Base-by-base conservation (phyloP, 768 basidiomycete genomes). In the Suillus bovinus region DNA sequence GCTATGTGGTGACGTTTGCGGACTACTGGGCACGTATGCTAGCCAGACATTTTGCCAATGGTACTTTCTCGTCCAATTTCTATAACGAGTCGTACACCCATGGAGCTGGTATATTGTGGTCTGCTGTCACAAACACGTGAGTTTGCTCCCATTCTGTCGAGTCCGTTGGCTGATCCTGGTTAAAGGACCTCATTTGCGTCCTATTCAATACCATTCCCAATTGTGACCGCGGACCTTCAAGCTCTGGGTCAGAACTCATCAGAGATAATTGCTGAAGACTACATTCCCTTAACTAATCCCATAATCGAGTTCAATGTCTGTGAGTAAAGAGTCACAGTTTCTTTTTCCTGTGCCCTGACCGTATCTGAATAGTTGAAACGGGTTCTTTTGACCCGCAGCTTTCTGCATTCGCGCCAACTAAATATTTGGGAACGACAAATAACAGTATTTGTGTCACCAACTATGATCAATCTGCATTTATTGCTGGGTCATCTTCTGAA, bases 351-450 rank as follows among this genome's bases (percentile, higher is more conserved):
- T n/a, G 61, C 38, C 31, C 46, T 36, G 33, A 61, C 38, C 16
- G 7, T 2, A 20, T 24, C 11, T 11, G 27, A n/a, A 34, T 42
- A 80, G 79, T 69, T 58, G 78, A 79, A 61, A 75, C 74, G 67
- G 79, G 81, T 0, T 78, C 77, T 0, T 82, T 71, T 62, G 81
- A 82, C 59, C 72, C 79, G 58, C 75, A 74, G 46, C 68, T 80
- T 7, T 78, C 81, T 1, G 82, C 83, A 3, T 84, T 83, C 59
- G 77, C 78, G 6, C 76, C 78, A 0, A 71, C 79, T 38, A 76
- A 81, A 63, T 79, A 81, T 67, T 66, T 83, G 24, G 85, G 85
- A 1, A 75, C 75, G 27, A 69, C 59, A 8, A 78, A 77, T 46
- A 64, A 61, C 14, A 74, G 62, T 31, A 38, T 71, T 33, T 79